Evolutionary conservation across 208 protist genomes (phyloP).

Genomic region (Leptomonas pyrrhocoris): DNA sequence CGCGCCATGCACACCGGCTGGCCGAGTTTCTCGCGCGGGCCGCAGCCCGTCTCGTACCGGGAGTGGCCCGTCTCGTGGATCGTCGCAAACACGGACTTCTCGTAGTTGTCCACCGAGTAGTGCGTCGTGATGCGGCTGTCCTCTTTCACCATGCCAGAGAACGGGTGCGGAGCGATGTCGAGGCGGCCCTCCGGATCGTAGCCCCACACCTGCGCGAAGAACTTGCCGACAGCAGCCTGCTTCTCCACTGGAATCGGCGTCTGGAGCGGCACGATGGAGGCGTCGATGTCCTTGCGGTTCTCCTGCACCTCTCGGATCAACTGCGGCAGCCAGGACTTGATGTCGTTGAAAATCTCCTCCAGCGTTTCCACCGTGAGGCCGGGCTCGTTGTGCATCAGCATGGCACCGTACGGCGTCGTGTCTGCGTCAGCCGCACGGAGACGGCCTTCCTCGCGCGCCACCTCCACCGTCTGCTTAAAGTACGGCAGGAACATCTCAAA

Average conservation of each 20-base stretch:
- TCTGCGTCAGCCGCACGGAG: slow-evolving; percentile 40
- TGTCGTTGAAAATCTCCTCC: slow-evolving; percentile 62
- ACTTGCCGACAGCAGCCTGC: slow-evolving; percentile 43
- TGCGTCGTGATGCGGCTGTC: slow-evolving; percentile 83
- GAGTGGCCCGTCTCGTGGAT: no score
- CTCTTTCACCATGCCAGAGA: slow-evolving; percentile 63
- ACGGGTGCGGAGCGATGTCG: slow-evolving; percentile 78
- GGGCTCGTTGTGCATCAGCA: slow-evolving; percentile 71
- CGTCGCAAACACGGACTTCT: slow-evolving; percentile 14
- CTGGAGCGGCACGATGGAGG: slow-evolving; percentile 31
- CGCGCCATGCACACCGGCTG: slow-evolving; percentile 63
- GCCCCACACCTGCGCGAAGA: slow-evolving; percentile 54
- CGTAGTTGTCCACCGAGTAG: slow-evolving; percentile 53
- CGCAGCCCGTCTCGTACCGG: slow-evolving; percentile 40
- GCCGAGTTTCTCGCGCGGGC: slow-evolving; percentile 40
- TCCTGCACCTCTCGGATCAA: slow-evolving; percentile 56
- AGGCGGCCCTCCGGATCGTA: slow-evolving; percentile 82
- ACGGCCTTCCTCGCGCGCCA: slow-evolving; percentile 57
- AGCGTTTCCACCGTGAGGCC: slow-evolving; percentile 53
- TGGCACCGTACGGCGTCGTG: slow-evolving; percentile 61
- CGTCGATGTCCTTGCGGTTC: slow-evolving; percentile 34
- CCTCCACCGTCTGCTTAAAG: slow-evolving; percentile 67
- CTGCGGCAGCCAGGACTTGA: slow-evolving; percentile 67
- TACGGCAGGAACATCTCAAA: slow-evolving; percentile 54
- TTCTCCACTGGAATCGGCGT: slow-evolving; percentile 35